phyloP scores from a whole-genome alignment of 306 rosid species.

The Prunus mongolica region DNA sequence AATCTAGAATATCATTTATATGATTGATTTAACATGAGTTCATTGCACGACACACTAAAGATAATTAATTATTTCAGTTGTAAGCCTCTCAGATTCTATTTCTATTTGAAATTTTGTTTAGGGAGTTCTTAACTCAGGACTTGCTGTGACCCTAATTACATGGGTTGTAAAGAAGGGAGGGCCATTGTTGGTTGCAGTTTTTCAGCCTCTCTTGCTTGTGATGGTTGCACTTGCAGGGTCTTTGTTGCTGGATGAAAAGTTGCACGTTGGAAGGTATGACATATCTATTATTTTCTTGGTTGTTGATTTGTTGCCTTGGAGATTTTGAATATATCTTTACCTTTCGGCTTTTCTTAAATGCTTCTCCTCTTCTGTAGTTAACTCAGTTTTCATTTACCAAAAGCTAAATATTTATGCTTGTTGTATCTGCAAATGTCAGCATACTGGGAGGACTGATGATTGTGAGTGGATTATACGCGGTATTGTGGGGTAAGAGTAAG shows the following conservation, averaged over 20 bases:
- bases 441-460: neutral
- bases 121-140: constrained; percentile 41
- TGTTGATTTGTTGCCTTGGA: neutral
- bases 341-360: too few relatives aligned
- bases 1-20: too few relatives aligned
- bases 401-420: neutral
- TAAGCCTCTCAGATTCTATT: too few relatives aligned
- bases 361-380: too few relatives aligned
- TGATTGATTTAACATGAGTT: too few relatives aligned
- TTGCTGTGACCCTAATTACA: constrained; percentile 21
- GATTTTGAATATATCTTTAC: too few relatives aligned
- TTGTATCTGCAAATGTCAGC: neutral
- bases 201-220: constrained; percentile 35
- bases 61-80: too few relatives aligned
- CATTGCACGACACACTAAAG: too few relatives aligned
- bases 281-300: neutral
- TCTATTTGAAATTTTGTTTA: neutral
- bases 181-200: constrained; percentile 38
- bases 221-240: constrained; percentile 29
- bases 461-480: neutral
- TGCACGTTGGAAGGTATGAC: constrained; percentile 31
- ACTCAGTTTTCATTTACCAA: too few relatives aligned
- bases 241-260: constrained; percentile 34
- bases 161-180: constrained; percentile 37
- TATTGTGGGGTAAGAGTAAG: constrained; percentile 3